These are phyloP conservation scores for Usnea hakonensis DNA, from an alignment of 495 filamentous ascomycete genomes.

Conservation along the genomic window DNA sequence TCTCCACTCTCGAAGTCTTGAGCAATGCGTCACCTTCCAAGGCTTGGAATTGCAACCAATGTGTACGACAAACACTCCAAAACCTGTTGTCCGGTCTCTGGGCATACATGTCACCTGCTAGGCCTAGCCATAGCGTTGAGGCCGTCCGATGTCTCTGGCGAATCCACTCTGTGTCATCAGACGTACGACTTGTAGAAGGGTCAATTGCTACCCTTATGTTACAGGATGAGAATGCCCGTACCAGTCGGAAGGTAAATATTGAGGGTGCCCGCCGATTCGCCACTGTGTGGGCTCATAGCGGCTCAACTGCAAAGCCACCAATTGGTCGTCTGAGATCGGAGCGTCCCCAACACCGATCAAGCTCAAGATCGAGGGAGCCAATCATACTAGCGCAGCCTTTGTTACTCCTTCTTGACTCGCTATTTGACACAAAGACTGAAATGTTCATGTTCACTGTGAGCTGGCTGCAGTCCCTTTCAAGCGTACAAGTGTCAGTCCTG, in stretches of 20 bases:
- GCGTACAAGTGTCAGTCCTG: conserved; percentile 50
- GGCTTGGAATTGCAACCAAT: conserved; percentile 18
- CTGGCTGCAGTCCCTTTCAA: conserved; percentile 73
- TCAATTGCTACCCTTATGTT: conserved; percentile 70
- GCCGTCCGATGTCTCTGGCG: conserved; percentile 80
- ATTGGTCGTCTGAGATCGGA: conserved; percentile 13
- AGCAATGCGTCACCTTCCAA: conserved; percentile 1
- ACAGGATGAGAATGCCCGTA: conserved; percentile 41
- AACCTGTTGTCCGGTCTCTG: conserved; percentile 64
- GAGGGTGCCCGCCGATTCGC: conserved; percentile 58
- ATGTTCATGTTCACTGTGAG: conserved; percentile 65
- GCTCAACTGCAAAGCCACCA: conserved; percentile 25
- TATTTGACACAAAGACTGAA: conserved; percentile 65
- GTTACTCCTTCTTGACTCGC: conserved; percentile 72
- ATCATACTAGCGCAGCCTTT: conserved; percentile 75
- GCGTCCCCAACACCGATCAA: conserved; percentile 36
- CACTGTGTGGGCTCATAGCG: conserved; percentile 72
- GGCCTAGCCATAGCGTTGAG: conserved; percentile 89
- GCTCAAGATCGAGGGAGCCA: conserved; percentile 31
- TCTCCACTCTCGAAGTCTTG: conserved; percentile 47
- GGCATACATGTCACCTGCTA: conserved; percentile 67
- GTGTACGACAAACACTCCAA: conserved; percentile 15
- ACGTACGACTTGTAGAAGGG: conserved; percentile 63
- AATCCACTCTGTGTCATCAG: conserved; percentile 58
- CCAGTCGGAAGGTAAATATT: conserved; percentile 25